These are phyloP conservation scores for Picochlorum sp. DNA, from an alignment of 139 green algal genomes.

Conservation along the genomic window DNA sequence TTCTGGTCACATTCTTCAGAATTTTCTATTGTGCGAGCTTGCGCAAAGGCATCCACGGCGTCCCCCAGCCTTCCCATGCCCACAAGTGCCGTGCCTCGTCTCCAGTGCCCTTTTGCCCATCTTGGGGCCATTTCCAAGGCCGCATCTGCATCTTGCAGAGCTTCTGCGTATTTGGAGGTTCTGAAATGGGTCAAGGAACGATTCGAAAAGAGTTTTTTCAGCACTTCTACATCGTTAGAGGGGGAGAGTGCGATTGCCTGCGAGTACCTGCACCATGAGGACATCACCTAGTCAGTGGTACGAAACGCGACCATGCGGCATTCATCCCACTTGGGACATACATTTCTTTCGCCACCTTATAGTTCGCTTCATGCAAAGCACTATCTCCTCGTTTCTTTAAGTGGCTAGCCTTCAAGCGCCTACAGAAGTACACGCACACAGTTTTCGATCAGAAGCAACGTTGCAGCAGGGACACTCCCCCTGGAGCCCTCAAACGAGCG, in stretches of 20 bases:
- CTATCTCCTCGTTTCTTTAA: constrained; percentile 26
- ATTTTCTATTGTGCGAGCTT: constrained; percentile 10
- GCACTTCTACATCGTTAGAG: not conserved
- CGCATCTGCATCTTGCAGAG: constrained; percentile 30
- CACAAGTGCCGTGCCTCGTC: constrained; percentile 24
- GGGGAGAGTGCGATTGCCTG: not conserved
- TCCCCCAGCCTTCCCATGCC: constrained; percentile 22
- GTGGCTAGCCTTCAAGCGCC: constrained; percentile 23
- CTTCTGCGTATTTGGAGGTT: constrained; percentile 20
- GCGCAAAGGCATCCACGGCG: constrained; percentile 24
- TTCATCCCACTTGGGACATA: not conserved
- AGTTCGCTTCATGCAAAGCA: constrained; percentile 23
- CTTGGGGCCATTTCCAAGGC: constrained; percentile 1
- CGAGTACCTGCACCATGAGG: too few species aligned
- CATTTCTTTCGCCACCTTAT: not conserved
- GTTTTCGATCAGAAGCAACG: not conserved
- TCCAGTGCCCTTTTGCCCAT: constrained; percentile 40
- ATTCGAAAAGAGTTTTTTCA: constrained; percentile 26
- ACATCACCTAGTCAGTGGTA: too few species aligned
- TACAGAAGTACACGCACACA: constrained; percentile 12
- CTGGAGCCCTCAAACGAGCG: too few species aligned
- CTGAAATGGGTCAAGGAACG: constrained; percentile 28
- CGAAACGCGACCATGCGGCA: not conserved
- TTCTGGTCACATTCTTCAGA: constrained; percentile 16
- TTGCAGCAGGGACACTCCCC: too few species aligned